Conservation (phyloP, 1,284 basidiomycete species). For the Wallemia ichthyophaga region DNA sequence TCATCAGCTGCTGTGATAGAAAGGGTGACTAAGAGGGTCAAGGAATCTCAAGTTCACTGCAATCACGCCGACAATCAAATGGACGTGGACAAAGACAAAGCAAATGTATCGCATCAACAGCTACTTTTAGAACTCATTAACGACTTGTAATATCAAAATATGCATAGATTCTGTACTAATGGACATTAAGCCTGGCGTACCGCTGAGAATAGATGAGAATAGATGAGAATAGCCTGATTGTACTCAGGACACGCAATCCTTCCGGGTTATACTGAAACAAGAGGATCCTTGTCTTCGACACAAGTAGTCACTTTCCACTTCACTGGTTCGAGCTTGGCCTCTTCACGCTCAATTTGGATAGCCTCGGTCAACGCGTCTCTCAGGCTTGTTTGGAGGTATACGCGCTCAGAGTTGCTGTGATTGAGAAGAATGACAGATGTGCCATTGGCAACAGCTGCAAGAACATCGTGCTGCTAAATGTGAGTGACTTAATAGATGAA, state of each 20-base stretch:
- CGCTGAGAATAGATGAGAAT: too few relatives aligned
- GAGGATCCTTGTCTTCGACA: not conserved
- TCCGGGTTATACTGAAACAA: not conserved
- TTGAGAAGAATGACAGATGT: slow-evolving; percentile 47
- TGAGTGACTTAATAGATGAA: too few relatives aligned
- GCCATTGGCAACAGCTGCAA: slow-evolving; percentile 39
- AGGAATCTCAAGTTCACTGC: not conserved
- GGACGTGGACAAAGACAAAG: not conserved
- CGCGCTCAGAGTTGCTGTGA: slow-evolving; percentile 66
- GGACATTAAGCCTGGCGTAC: too few relatives aligned
- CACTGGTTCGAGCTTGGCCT: not conserved
- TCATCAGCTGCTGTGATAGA: not conserved
- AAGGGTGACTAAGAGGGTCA: not conserved
- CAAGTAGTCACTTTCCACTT: not conserved
- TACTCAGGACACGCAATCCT: not conserved
- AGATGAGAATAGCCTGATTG: too few relatives aligned
- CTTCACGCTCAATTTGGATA: not conserved
- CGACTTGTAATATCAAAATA: not conserved
- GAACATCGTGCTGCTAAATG: slow-evolving; percentile 36
- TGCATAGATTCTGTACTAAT: too few relatives aligned
- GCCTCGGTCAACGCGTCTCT: slow-evolving; percentile 15
- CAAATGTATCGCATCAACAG: not conserved
- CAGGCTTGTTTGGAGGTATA: slow-evolving; percentile 36
- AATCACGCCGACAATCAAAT: not conserved
- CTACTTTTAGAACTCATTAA: not conserved